Conservation (phyloP, 2,329 filamentous ascomycete genomes). For the Aureobasidium sp. region DNA sequence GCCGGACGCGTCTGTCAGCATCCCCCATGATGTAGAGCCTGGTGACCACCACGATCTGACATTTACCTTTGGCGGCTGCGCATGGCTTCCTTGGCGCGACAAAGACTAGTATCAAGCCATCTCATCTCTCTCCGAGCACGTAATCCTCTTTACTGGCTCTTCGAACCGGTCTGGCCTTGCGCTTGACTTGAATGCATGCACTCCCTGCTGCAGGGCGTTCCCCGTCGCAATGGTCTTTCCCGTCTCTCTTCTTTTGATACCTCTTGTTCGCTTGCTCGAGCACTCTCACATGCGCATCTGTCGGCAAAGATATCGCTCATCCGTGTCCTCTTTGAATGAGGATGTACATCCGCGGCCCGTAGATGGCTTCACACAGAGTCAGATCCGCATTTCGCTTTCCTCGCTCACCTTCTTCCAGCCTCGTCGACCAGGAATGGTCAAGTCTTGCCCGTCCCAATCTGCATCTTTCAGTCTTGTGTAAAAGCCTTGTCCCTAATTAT, state of each 20-base stretch:
- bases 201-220: conserved; percentile 5
- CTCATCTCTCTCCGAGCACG: conserved; percentile 2
- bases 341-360: neutral
- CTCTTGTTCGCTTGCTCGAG: neutral
- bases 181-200: conserved; percentile 6
- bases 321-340: neutral
- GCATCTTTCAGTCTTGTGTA: neutral
- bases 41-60: neutral
- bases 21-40: neutral
- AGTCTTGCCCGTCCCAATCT: neutral
- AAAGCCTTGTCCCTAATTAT: conserved; percentile 1
- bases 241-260: neutral
- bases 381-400: neutral
- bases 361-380: neutral
- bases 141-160: neutral
- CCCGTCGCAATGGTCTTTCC: neutral
- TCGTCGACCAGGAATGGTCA: neutral
- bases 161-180: neutral
- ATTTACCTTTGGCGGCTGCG: neutral
- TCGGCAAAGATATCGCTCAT: neutral
- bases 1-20: neutral
- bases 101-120: conserved; percentile 2
- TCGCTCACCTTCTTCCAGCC: neutral
- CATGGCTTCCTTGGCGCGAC: neutral
- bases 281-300: neutral